Base-by-base conservation (phyloP, 352 stramenopile species). In the Blastocystis sp. region DNA sequence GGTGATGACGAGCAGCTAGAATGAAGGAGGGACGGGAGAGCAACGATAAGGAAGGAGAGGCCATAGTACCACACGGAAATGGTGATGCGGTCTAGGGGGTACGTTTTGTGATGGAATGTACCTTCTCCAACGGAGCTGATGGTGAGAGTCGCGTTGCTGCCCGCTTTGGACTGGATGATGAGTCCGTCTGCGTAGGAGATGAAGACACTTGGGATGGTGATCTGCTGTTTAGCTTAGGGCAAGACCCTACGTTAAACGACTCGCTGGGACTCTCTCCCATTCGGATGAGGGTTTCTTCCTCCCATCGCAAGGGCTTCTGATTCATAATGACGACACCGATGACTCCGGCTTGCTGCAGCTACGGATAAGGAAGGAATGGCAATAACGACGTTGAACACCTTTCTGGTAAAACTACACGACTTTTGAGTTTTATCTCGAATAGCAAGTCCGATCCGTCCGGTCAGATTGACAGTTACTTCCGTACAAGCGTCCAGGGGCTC, bases 301-400 rank as follows among this genome's bases (percentile, higher is more conserved):
- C 74, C 45, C 52, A 84, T 48, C 53, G 48, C 14, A 84, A 84
- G 4, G 74, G 74, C 45, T 84, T 69, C 60, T 84, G 53, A 28
- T 84, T 84, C 74, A 84, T 84, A 21, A 84, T 48, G 2, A 84
- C 60, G 17, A 56, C 74, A 40, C 56, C 74, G 14, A 84, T 84
- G 21, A 53, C 74, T 17, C 74, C 74, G 28, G 53, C 56, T 21
- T 69, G n/a, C 66, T 84, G 74, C 11, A 84, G 21, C 74, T 84
- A 84, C 40, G 2, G 10, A 67, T 84, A 5, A 69, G 9, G 5
- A 7, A 2, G 19, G 2, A 56, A 38, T 19, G 53, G 17, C 34
- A 52, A 21, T 21, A 48, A 19, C 17, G 17, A 84, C 74, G 66
- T 84, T 66, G 14, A 59, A n/a, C n/a, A 69, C 74, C 74, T 84